Evolutionary conservation across 805 yeast species (phyloP).

Genomic region (Lachancea dasiensis): DNA sequence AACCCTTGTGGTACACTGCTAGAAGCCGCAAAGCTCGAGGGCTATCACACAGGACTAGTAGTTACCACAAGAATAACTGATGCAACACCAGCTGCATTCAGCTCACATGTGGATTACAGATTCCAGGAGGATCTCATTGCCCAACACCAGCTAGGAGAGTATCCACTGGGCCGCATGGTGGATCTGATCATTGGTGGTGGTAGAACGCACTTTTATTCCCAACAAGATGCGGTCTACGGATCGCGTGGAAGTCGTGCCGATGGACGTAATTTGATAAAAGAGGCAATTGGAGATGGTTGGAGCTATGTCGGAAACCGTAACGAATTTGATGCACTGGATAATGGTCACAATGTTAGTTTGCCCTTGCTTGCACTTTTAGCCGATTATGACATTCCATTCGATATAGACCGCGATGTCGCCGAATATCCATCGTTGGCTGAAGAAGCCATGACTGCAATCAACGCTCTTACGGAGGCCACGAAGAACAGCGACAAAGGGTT

Average conservation of each 20-base stretch:
- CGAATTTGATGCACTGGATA: slow-evolving; percentile 50
- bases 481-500: slow-evolving; percentile 74
- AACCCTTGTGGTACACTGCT: slow-evolving; percentile 83
- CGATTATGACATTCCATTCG: slow-evolving; percentile 75
- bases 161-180: slow-evolving; percentile 71
- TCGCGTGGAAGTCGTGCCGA: slow-evolving; percentile 61
- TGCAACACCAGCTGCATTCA: slow-evolving; percentile 91
- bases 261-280: slow-evolving; percentile 57
- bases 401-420: slow-evolving; percentile 59
- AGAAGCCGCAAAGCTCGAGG: slow-evolving; percentile 79
- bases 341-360: slow-evolving; percentile 58
- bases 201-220: slow-evolving; percentile 70
- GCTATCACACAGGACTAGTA: slow-evolving; percentile 81
- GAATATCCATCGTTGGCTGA: slow-evolving; percentile 75
- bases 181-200: slow-evolving; percentile 92
- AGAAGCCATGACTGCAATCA: slow-evolving; percentile 67
- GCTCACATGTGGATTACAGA: slow-evolving; percentile 72
- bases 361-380: slow-evolving; percentile 78
- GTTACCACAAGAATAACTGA: slow-evolving; percentile 91
- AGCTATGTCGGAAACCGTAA: slow-evolving; percentile 57
- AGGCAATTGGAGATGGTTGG: slow-evolving; percentile 50
- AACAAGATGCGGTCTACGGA: slow-evolving; percentile 28
- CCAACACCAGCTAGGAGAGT: slow-evolving; percentile 75
- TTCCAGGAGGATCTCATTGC: slow-evolving; percentile 82
- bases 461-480: slow-evolving; percentile 60